Percentiles rank a stretch among this genome's conserved stretches.
phyloP scores from a whole-genome alignment of 768 basidiomycete species.

The Boletus rufocinnamomeus region DNA sequence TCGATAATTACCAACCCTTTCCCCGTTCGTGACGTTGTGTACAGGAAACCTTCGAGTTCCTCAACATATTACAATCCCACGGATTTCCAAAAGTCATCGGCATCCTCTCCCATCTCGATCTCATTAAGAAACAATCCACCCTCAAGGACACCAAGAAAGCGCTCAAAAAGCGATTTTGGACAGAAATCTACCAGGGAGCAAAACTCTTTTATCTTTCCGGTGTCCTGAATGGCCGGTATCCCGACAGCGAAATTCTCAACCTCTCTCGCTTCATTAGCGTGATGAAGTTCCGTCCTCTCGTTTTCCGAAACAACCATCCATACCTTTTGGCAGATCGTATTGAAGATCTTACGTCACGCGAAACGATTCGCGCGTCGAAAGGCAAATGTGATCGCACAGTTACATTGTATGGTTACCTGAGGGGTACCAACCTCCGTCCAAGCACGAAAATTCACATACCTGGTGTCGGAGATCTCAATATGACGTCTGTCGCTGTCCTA shows the following conservation, averaged over 20 bases:
- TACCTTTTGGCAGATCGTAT: constrained; percentile 94
- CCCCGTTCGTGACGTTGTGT: neutral
- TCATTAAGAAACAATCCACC: constrained; percentile 88
- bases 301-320: constrained; percentile 94
- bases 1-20: neutral
- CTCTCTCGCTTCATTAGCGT: constrained; percentile 95
- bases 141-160: constrained; percentile 90
- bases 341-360: constrained; percentile 91
- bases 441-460: constrained; percentile 90
- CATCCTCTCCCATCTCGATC: constrained; percentile 92
- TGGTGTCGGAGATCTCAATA: constrained; percentile 86
- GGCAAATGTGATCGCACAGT: constrained; percentile 94
- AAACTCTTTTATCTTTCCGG: constrained; percentile 98
- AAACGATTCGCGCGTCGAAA: constrained; percentile 70
- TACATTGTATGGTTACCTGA: constrained; percentile 92
- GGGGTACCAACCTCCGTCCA: constrained; percentile 79
- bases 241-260: constrained; percentile 94
- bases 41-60: constrained; percentile 98
- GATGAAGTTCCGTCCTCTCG: constrained; percentile 97
- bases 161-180: constrained; percentile 98
- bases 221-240: constrained; percentile 95
- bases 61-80: constrained; percentile 95
- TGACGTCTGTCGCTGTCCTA: constrained; percentile 70
- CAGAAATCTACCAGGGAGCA: constrained; percentile 97
- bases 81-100: constrained; percentile 99